Base-by-base conservation (phyloP, 306 rosid species). In the Cucurbita maxima region DNA sequence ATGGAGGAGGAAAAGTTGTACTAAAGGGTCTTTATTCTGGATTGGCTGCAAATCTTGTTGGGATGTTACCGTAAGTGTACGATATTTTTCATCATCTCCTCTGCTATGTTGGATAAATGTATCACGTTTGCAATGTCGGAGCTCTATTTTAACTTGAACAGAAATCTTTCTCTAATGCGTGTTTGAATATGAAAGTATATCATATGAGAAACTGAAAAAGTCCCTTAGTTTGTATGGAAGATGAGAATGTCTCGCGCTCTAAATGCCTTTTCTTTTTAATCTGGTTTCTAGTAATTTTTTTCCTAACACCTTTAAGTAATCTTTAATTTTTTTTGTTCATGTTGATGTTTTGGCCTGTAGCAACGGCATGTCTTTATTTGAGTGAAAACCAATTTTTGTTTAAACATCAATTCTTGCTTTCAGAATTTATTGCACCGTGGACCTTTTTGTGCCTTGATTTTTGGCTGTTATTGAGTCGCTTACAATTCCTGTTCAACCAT, bases 11-110 rank as follows among this genome's bases (percentile, higher is more conserved):
- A 47, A 75, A 75, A 51, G 66, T 83, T 50, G 58, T 74, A 55
- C 59, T 77, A 47, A 71, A 83, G 53, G 82, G 75, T 61, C 75
- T 83, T 20, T 83, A 83, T 80, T 80, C 83, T 38, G 86, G 83
- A 63, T 75, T 83, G 73, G 77, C 79, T 36, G 86, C 78, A 55
- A 83, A 83, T 55, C 83, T 83, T 69, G 78, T 72, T 55, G 86
- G 86, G 72, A 76, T 78, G 25, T 77, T 83, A 64, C 86, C 82
- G 86, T 83, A 76, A 71, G 86, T 80, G 73, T 25, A 68, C 56
- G 22, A 69, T 50, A 25, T 25, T 20, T 37, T 55, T 47, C 64
- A 51, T 12, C 18, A 30, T 58, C 62, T 43, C 53, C 10, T 15
- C 25, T 7, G 34, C 72, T 40, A 80, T 71, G 44, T 72, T 50